A percentile compares a stretch with the other conserved stretches of the same genome.
phyloP scores from a whole-genome alignment of 2,329 filamentous ascomycete genomes.

The Alternaria longipes region DNA sequence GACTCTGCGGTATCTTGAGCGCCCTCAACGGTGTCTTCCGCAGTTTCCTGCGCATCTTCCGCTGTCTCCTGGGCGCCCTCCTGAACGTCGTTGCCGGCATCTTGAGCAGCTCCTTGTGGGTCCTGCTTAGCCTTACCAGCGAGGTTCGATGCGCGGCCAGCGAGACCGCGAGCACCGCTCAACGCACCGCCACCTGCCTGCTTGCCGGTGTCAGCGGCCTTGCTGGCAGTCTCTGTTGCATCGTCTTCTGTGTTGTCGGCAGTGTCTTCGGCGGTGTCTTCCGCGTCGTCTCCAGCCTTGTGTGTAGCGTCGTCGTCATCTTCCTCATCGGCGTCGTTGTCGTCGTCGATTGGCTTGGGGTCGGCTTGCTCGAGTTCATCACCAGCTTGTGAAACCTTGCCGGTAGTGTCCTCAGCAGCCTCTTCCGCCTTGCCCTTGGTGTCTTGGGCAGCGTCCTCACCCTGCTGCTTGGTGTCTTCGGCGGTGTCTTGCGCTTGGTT shows the following conservation, averaged over 20 bases:
- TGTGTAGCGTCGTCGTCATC: slow-evolving; percentile 53
- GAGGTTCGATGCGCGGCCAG: slow-evolving; percentile 58
- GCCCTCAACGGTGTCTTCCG: slow-evolving; percentile 41
- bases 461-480: slow-evolving; percentile 45
- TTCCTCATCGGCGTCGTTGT: slow-evolving; percentile 43
- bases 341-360: slow-evolving; percentile 57
- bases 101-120: slow-evolving; percentile 49
- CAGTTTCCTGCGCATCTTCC: slow-evolving; percentile 44
- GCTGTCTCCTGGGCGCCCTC: slow-evolving; percentile 46
- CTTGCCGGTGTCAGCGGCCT: slow-evolving; percentile 48
- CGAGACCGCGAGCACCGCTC: slow-evolving; percentile 57
- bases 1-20: slow-evolving; percentile 46
- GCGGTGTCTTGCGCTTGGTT: slow-evolving; percentile 53
- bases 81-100: slow-evolving; percentile 48
- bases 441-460: slow-evolving; percentile 46
- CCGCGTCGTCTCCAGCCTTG: slow-evolving; percentile 58
- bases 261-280: slow-evolving; percentile 47
- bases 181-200: slow-evolving; percentile 51
- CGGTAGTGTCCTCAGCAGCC: slow-evolving; percentile 51
- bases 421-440: slow-evolving; percentile 49
- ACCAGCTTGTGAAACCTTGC: slow-evolving; percentile 59
- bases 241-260: slow-evolving; percentile 55
- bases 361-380: slow-evolving; percentile 57
- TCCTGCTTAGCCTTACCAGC: slow-evolving; percentile 55
- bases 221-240: slow-evolving; percentile 44